Conservation (phyloP, 306 rosid genomes). For the Boehmeria nivea region DNA sequence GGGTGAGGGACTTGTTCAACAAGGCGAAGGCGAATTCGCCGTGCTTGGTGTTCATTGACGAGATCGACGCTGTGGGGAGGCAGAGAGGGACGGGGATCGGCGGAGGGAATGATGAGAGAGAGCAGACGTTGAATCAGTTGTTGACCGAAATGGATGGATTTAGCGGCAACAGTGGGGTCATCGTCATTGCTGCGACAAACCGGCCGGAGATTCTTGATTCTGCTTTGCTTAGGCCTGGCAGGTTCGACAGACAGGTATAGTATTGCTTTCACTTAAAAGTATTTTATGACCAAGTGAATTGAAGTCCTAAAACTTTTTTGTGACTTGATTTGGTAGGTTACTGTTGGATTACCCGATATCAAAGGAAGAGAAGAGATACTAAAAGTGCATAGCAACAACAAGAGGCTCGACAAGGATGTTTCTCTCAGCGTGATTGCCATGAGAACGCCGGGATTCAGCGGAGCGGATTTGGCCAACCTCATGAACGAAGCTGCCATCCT, state of each 20-base stretch:
- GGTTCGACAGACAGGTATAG: too few relatives aligned
- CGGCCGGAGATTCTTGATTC: too few relatives aligned
- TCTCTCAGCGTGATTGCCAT: conserved; percentile 53
- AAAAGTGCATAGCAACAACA: conserved; percentile 66
- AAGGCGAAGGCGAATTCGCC: conserved; percentile 68
- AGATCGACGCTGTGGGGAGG: conserved; percentile 80
- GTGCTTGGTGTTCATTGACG: conserved; percentile 72
- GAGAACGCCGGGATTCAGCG: conserved; percentile 71
- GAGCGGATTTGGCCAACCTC: conserved; percentile 75
- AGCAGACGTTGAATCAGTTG: conserved; percentile 71
- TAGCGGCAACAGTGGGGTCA: conserved; percentile 58
- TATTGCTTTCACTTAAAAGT: too few relatives aligned
- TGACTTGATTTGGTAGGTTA: conserved; percentile 42
- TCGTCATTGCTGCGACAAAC: too few relatives aligned
- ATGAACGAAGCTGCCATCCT: conserved; percentile 83
- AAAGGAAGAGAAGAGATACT: conserved; percentile 74
- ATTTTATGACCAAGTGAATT: neutral
- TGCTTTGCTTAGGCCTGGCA: too few relatives aligned
- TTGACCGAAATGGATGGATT: conserved; percentile 89
- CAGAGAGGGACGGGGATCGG: conserved; percentile 87
- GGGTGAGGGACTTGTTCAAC: conserved; percentile 74
- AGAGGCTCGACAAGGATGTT: conserved; percentile 59
- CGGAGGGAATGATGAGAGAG: conserved; percentile 81
- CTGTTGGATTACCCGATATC: conserved; percentile 61
- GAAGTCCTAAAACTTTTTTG: neutral